Conservation (phyloP, 352 stramenopile species). For the Globisporangium abappressorium region DNA sequence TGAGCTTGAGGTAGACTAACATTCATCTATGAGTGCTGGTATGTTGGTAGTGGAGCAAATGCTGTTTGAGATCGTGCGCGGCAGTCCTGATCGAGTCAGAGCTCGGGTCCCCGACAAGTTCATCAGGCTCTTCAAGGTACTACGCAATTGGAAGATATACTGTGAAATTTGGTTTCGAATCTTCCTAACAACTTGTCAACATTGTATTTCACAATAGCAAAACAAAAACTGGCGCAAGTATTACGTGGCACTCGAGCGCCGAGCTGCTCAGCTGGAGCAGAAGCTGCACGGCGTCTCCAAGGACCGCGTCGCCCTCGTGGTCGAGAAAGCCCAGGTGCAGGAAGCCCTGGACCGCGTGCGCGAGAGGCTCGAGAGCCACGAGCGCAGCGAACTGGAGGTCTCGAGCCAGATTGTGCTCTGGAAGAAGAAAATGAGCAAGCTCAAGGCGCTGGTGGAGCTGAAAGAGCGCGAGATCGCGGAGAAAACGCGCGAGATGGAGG, state of each 20-base stretch:
- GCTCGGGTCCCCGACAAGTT: conserved; percentile 47
- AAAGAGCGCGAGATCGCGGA: conserved; percentile 36
- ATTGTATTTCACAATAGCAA: conserved; percentile 26
- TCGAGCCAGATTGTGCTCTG: conserved; percentile 34
- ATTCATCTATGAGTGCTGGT: neutral
- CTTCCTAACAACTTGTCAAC: neutral
- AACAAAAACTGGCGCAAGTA: conserved; percentile 76
- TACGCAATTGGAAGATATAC: neutral
- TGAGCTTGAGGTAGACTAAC: neutral
- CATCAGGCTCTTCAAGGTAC: conserved; percentile 57
- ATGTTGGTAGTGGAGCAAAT: conserved; percentile 51
- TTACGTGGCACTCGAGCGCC: conserved; percentile 50
- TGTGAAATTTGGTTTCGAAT: neutral
- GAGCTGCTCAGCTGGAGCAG: conserved; percentile 28
- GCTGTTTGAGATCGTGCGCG: conserved; percentile 55
- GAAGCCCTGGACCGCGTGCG: conserved; percentile 19
- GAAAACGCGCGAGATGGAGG: conserved; percentile 32
- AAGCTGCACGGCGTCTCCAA: conserved; percentile 31
- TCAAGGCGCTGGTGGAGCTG: conserved; percentile 40
- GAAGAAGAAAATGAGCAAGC: conserved; percentile 58
- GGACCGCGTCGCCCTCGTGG: conserved; percentile 33
- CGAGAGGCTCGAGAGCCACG: conserved; percentile 23
- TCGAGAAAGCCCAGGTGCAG: conserved; percentile 26
- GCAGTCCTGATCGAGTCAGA: conserved; percentile 45
- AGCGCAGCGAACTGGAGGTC: conserved; percentile 29